A percentile compares a stretch with the other conserved stretches of the same genome.
Evolutionary conservation across 345 rosid species (phyloP).

Genomic region (Reutealis trisperma): DNA sequence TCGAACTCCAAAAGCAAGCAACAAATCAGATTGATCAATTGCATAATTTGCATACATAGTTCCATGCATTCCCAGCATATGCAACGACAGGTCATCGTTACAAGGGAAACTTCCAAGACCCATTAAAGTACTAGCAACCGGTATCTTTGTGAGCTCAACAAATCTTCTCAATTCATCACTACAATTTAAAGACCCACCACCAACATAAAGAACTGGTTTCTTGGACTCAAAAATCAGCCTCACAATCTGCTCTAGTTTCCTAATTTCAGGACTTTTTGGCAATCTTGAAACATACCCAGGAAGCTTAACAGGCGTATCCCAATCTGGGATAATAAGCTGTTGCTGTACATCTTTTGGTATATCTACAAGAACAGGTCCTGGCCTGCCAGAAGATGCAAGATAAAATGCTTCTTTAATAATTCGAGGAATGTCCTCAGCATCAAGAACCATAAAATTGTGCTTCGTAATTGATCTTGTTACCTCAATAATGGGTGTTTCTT

Average conservation of each 20-base stretch:
- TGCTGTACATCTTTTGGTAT: constrained; percentile 91
- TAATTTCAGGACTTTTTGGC: constrained; percentile 62
- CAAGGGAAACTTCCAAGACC: constrained; percentile 76
- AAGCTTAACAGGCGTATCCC: constrained; percentile 57
- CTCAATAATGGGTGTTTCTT: constrained; percentile 88
- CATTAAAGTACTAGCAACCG: constrained; percentile 95
- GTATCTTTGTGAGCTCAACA: constrained; percentile 80
- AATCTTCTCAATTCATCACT: constrained; percentile 74
- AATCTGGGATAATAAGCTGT: constrained; percentile 73
- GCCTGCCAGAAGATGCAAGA: constrained; percentile 77
- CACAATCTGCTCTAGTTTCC: constrained; percentile 62
- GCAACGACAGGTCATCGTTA: constrained; percentile 62
- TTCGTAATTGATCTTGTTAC: constrained; percentile 85
- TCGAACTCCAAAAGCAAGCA: constrained; percentile 90
- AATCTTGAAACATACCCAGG: constrained; percentile 71
- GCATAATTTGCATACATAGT: constrained; percentile 87
- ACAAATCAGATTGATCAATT: constrained; percentile 74
- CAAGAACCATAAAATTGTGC: constrained; percentile 78
- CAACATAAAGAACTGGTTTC: constrained; percentile 90
- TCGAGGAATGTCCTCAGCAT: constrained; percentile 83
- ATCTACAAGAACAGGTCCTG: constrained; percentile 86
- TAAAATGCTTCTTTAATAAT: constrained; percentile 77
- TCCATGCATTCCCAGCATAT: constrained; percentile 98
- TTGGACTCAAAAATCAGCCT: constrained; percentile 70
- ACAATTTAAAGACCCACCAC: constrained; percentile 93